Conservation (phyloP, 2,329 filamentous ascomycete genomes). For the Fusarium luffae region DNA sequence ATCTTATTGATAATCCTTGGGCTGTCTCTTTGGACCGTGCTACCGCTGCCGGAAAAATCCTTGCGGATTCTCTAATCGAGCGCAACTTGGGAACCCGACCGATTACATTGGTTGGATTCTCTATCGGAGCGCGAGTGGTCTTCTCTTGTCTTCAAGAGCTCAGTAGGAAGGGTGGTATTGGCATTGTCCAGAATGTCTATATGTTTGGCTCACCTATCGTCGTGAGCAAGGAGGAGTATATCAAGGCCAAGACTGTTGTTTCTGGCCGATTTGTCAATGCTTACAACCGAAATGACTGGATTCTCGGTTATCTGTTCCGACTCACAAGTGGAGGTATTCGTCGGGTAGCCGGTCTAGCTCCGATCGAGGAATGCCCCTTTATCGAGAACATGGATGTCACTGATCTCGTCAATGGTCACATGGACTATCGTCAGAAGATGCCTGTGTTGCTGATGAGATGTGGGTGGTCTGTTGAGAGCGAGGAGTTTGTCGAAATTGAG, state of each 20-base stretch:
- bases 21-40: constrained; percentile 94
- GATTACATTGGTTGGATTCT: constrained; percentile 94
- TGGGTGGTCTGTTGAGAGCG: constrained; percentile 90
- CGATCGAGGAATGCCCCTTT: constrained; percentile 79
- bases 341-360: constrained; percentile 83
- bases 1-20: constrained; percentile 98
- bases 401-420: constrained; percentile 87
- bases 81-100: constrained; percentile 91
- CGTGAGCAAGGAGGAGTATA: constrained; percentile 89
- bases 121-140: constrained; percentile 89
- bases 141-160: constrained; percentile 92
- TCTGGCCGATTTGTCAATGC: constrained; percentile 95
- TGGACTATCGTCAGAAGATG: constrained; percentile 96
- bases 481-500: constrained; percentile 96
- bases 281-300: constrained; percentile 96
- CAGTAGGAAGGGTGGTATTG: constrained; percentile 82
- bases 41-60: constrained; percentile 86
- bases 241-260: constrained; percentile 83
- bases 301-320: constrained; percentile 94
- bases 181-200: constrained; percentile 94
- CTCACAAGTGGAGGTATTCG: constrained; percentile 93
- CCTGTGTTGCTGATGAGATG: constrained; percentile 86
- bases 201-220: constrained; percentile 93
- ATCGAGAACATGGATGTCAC: constrained; percentile 93
- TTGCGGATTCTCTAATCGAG: constrained; percentile 93